Percentiles rank a stretch among this genome's conserved stretches.
Evolutionary conservation across 345 rosid genomes (phyloP).

Genomic region (Erysimum cheiranthoides): DNA sequence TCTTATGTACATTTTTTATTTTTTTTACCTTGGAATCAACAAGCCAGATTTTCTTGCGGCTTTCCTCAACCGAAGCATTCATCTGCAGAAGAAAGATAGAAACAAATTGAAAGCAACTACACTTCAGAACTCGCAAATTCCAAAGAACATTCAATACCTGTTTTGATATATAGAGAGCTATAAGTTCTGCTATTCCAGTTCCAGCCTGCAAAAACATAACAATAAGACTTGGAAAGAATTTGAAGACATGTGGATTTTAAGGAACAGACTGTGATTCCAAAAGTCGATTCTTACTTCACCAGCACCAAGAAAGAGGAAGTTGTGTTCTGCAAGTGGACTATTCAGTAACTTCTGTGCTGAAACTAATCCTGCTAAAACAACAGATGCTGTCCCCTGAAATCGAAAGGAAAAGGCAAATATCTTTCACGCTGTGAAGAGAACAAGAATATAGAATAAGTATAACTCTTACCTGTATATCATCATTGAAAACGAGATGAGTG

Average conservation of each 20-base stretch:
- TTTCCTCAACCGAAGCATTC: slow-evolving; percentile 73
- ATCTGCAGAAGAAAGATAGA: slow-evolving; percentile 53
- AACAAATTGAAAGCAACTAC: background rate
- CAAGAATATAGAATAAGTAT: background rate
- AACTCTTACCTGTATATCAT: slow-evolving; percentile 80
- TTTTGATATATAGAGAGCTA: slow-evolving; percentile 90
- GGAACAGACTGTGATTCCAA: background rate
- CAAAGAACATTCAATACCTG: slow-evolving; percentile 55
- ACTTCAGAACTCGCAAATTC: background rate
- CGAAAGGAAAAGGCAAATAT: slow-evolving; percentile 5
- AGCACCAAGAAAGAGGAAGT: slow-evolving; percentile 93
- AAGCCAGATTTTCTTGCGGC: slow-evolving; percentile 93
- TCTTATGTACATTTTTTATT: background rate
- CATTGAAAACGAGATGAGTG: slow-evolving; percentile 92
- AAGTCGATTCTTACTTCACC: slow-evolving; percentile 70
- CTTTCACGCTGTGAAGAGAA: slow-evolving; percentile 1
- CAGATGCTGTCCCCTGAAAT: slow-evolving; percentile 90
- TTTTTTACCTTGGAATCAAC: slow-evolving; percentile 90
- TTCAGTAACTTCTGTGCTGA: slow-evolving; percentile 76
- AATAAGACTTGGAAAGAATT: background rate
- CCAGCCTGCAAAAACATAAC: slow-evolving; percentile 73
- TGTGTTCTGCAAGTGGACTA: slow-evolving; percentile 73
- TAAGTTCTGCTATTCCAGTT: slow-evolving; percentile 96
- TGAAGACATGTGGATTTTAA: background rate
- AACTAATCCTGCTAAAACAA: slow-evolving; percentile 87